These are phyloP conservation scores for Periconia digitata DNA, from an alignment of 2,329 filamentous ascomycete genomes.

Conservation along the genomic window DNA sequence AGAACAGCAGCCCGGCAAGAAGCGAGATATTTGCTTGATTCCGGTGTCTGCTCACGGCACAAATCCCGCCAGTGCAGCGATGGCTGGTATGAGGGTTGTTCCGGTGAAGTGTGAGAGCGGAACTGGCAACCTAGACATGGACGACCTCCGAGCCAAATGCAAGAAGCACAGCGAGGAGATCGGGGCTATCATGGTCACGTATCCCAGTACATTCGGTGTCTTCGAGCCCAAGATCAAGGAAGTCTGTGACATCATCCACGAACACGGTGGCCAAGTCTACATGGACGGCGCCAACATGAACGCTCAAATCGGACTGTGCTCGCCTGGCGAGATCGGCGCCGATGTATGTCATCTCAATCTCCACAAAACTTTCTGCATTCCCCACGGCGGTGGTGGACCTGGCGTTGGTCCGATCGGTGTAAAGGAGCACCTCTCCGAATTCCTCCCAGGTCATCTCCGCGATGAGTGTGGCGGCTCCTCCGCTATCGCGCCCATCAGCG, in stretches of 20 bases:
- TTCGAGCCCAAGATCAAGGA: slow-evolving; percentile 89
- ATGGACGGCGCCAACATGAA: slow-evolving; percentile 99
- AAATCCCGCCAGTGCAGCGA: slow-evolving; percentile 91
- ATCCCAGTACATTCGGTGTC: slow-evolving; percentile 91
- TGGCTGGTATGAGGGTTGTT: slow-evolving; percentile 94
- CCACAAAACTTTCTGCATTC: slow-evolving; percentile 99
- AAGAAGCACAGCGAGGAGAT: slow-evolving; percentile 83
- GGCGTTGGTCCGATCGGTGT: slow-evolving; percentile 94
- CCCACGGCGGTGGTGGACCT: slow-evolving; percentile 90
- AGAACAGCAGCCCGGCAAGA: slow-evolving; percentile 65
- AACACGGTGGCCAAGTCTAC: slow-evolving; percentile 89
- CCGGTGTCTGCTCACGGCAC: slow-evolving; percentile 94
- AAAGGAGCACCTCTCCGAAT: slow-evolving; percentile 74
- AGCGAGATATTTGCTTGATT: slow-evolving; percentile 90
- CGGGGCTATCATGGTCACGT: slow-evolving; percentile 94
- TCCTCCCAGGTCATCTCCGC: slow-evolving; percentile 72
- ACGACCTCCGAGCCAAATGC: slow-evolving; percentile 83
- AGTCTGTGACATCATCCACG: slow-evolving; percentile 82
- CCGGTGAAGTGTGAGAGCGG: slow-evolving; percentile 85
- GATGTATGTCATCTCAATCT: slow-evolving; percentile 97
- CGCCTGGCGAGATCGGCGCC: slow-evolving; percentile 90
- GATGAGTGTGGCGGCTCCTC: slow-evolving; percentile 58
- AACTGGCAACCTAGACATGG: slow-evolving; percentile 87
- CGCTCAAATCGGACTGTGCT: slow-evolving; percentile 93
- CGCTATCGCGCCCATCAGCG: slow-evolving; percentile 72